phyloP scores from a whole-genome alignment of 108 stramenopile species.

The Cyclostephanos tholiformis region DNA sequence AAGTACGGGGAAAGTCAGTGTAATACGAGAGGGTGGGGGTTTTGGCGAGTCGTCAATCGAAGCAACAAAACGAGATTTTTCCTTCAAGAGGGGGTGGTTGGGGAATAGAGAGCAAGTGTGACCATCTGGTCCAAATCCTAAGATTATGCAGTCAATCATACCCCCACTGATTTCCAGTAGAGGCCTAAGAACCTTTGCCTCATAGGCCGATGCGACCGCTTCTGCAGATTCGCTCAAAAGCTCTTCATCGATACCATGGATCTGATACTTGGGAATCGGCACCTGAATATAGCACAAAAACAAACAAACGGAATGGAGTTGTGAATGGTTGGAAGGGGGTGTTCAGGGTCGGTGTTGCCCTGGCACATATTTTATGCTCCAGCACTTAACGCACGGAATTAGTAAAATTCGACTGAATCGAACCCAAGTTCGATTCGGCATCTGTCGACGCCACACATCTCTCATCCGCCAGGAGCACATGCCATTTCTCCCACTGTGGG shows the following conservation, averaged over 20 bases:
- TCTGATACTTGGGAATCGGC: conserved; percentile 59
- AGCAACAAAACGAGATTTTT: conserved; percentile 66
- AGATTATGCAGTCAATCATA: conserved; percentile 86
- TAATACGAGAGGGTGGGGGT: conserved; percentile 92
- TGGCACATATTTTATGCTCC: too few species aligned
- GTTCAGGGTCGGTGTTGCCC: too few species aligned
- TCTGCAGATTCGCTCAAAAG: conserved; percentile 44
- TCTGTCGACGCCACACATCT: conserved; percentile 83
- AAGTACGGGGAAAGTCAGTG: conserved; percentile 86
- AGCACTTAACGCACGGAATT: neutral
- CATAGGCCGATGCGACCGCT: conserved; percentile 66
- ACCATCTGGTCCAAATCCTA: conserved; percentile 97
- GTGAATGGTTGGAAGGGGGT: too few species aligned
- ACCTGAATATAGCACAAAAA: conserved; percentile 11
- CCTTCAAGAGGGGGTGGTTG: conserved; percentile 76
- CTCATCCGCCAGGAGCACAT: conserved; percentile 93
- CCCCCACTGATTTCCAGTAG: conserved; percentile 38
- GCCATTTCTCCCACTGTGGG: conserved; percentile 78
- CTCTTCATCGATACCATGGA: conserved; percentile 74
- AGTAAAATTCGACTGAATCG: conserved; percentile 57
- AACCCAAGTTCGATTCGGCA: conserved; percentile 82
- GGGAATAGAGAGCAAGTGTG: conserved; percentile 97
- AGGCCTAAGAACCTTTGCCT: conserved; percentile 38
- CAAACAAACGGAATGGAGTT: too few species aligned
- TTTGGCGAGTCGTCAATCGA: conserved; percentile 94